phyloP scores from a whole-genome alignment of 257 asterid species.

The Solanum lycopersicoides region DNA sequence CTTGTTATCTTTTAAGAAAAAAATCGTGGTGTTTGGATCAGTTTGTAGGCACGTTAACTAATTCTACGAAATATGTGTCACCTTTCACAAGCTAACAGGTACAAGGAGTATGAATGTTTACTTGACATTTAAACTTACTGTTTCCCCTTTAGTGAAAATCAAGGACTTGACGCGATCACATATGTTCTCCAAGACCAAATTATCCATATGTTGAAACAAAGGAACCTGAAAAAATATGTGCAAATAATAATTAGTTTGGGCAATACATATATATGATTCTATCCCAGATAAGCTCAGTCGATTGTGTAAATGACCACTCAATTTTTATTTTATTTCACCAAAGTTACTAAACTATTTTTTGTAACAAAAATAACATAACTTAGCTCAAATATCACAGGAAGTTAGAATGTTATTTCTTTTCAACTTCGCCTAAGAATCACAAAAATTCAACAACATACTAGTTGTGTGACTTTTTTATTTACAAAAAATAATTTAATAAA shows the following conservation, averaged over 20 bases:
- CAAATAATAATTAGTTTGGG: not conserved
- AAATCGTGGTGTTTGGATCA: rapidly evolving
- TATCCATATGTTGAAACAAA: constrained; percentile 93
- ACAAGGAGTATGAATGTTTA: not conserved
- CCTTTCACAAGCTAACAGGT: not conserved
- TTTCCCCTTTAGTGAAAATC: constrained; percentile 92
- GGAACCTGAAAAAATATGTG: constrained; percentile 50
- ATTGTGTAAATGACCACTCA: not conserved
- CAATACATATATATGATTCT: not conserved
- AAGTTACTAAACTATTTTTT: not conserved
- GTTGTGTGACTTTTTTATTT: not conserved
- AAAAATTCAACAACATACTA: not conserved
- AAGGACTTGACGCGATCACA: constrained; percentile 95
- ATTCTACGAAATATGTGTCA: not conserved
- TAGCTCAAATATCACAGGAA: not conserved
- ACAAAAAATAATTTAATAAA: not conserved
- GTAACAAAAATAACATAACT: not conserved
- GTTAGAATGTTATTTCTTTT: not conserved
- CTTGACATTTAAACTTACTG: constrained; percentile 29
- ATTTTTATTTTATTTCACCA: not conserved
- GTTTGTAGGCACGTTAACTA: not conserved
- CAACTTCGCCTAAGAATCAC: not conserved
- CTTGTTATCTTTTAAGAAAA: constrained; percentile 38
- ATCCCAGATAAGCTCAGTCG: not conserved
- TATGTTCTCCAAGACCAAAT: constrained; percentile 80